Evolutionary conservation across 176 grass and related monocot species (phyloP), one percentile per base, ranked within the genome.

Genomic region (Carex parvula): DNA sequence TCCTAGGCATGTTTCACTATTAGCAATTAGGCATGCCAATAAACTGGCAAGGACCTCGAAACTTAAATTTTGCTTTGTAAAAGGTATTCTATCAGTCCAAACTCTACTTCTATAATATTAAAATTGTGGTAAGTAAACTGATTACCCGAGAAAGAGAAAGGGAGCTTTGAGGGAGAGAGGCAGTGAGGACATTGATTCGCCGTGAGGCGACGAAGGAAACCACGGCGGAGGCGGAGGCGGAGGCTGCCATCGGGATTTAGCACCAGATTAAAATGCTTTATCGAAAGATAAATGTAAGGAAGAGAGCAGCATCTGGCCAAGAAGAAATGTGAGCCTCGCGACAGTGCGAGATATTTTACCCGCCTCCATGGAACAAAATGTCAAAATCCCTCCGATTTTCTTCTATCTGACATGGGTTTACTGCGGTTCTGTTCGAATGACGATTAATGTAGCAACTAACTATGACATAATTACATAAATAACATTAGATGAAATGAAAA

Each of bases 221-320:
- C 55, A 18, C 54, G 6, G 33, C 12, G 18, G 59, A 62, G 7
- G 74, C 12, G 18, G 59, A 62, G 7, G 74, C n/a, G 70, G 90
- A 78, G 54, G 86, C 82, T 60, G 91, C 89, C n/a, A 84, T 64
- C 54, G 61, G 72, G 22, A 17, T 75, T 75, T 14, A 63, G 15
- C 80, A 65, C 37, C 37, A 24, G 21, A 62, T 30, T 44, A 20
- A 80, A 48, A 76, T 72, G 70, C 0, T 76, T 53, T 85, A 44
- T 18, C 29, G 15, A 8, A 60, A 71, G 52, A 12, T 17, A 29
- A 76, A 60, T 21, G 50, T 20, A 30, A 78, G 56, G 67, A 72
- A 53, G 79, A 85, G 52, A 60, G 48, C 42, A 44, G 80, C 58
- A 81, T 41, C n/a, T 62, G 8, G 35, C 35, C 56, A 81, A 57